Evolutionary conservation across 2,329 filamentous ascomycete genomes (phyloP), one percentile per base, ranked within the genome.

Genomic region (Fusarium brevicatenulatum): DNA sequence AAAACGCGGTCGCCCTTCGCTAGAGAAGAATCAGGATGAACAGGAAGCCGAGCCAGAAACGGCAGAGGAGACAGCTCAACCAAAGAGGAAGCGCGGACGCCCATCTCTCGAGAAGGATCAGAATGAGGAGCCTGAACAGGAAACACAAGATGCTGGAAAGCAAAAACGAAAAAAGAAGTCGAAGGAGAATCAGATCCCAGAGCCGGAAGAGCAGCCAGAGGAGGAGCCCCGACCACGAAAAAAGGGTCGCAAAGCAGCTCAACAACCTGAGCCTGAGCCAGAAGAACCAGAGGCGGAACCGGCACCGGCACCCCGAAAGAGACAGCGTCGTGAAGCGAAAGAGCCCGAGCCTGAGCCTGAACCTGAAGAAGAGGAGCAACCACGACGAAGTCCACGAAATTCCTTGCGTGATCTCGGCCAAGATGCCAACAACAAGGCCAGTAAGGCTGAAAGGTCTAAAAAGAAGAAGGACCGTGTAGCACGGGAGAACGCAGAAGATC

Each of bases 31-130:
- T 28, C 63, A 34, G 19, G 44, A 68, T 5, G 36, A 62, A 11
- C 44, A 56, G 62, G 53, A 62, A 32, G 54, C 23, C 10, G 59
- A 46, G 12, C 42, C 39, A 34, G 58, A 69, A 49, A 43, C 52
- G 46, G 53, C 46, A 64, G 70, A 72, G 40, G 55, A 62, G 12
- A 61, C 64, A 28, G 63, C 76, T 40, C 77, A 78, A 55, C 76
- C 78, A n/a, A 82, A 82, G 70, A 77, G 79, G 46, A 82, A 81
- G 76, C 82, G 82, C 71, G 82, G 80, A 55, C 80, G 78, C 18
- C 77, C 79, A 30, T 80, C 81, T 21, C 59, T 79, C 13, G 71
- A 73, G 47, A 74, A 57, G 52, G 66, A 54, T 37, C 66, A 37
- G 25, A 44, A 60, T 3, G 18, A 46, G 25, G 50, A 64, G 37